Conservation (phyloP, 2,329 filamentous ascomycete genomes). For the Dactylella cylindrospora region DNA sequence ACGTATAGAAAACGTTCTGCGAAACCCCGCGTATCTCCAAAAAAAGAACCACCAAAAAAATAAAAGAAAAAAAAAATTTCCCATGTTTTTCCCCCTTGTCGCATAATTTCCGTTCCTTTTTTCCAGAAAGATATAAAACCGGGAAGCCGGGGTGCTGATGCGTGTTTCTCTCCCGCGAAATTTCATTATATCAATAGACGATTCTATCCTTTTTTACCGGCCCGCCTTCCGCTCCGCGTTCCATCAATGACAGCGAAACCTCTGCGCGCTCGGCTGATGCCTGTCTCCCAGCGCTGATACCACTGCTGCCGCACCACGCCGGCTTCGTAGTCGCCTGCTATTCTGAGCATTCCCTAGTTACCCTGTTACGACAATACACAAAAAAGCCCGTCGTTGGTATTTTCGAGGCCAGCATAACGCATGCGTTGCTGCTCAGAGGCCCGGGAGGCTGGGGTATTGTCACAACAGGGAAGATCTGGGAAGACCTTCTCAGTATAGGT, state of each 20-base stretch:
- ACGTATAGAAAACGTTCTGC: constrained; percentile 45
- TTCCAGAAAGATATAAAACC: not conserved
- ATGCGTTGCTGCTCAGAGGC: constrained; percentile 61
- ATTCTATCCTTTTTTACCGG: constrained; percentile 47
- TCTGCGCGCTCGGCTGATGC: constrained; percentile 43
- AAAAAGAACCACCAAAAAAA: too few relatives aligned
- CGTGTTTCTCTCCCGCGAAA: not conserved
- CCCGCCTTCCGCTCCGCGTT: constrained; percentile 44
- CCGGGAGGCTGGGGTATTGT: constrained; percentile 73
- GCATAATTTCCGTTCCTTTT: too few relatives aligned
- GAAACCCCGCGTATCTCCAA: constrained; percentile 17
- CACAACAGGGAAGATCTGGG: constrained; percentile 83
- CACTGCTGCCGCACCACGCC: constrained; percentile 56
- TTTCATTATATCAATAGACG: constrained; percentile 25
- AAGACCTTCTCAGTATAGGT: constrained; percentile 67
- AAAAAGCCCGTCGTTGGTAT: constrained; percentile 71
- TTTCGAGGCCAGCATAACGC: constrained; percentile 77
- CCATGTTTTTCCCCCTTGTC: not conserved
- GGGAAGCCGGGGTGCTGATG: constrained; percentile 19
- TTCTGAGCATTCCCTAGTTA: constrained; percentile 77
- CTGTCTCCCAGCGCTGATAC: constrained; percentile 44
- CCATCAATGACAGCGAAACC: constrained; percentile 45
- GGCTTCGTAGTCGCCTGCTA: constrained; percentile 88
- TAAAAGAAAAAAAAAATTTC: constrained; percentile 7
- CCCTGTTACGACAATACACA: constrained; percentile 56